phyloP scores from a whole-genome alignment of 1,284 basidiomycete species.

The Trametes hirsuta region DNA sequence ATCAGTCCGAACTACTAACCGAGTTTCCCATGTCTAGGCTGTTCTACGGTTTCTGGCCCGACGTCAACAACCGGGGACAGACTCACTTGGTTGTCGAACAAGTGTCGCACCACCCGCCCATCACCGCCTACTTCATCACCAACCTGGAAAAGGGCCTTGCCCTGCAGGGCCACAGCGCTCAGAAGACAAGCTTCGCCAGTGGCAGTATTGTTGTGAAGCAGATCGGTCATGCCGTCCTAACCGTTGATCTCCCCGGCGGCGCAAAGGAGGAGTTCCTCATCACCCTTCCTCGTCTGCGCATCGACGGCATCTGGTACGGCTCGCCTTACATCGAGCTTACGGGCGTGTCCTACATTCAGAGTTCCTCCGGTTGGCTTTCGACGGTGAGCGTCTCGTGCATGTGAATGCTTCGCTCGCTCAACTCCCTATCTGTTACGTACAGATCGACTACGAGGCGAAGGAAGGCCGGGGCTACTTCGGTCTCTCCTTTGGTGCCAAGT shows the following conservation, averaged over 20 bases:
- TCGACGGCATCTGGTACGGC: slow-evolving; percentile 63
- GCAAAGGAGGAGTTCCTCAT: slow-evolving; percentile 82
- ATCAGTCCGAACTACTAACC: not conserved
- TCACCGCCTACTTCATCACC: slow-evolving; percentile 85
- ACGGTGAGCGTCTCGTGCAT: slow-evolving; percentile 44
- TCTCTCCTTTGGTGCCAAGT: slow-evolving; percentile 66
- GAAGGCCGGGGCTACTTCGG: slow-evolving; percentile 93
- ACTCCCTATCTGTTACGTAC: not conserved
- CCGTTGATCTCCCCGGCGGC: slow-evolving; percentile 64
- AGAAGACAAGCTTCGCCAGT: slow-evolving; percentile 92
- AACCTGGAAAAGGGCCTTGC: slow-evolving; percentile 83
- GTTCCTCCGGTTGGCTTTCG: slow-evolving; percentile 73
- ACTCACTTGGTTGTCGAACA: slow-evolving; percentile 93
- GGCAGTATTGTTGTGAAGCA: slow-evolving; percentile 89
- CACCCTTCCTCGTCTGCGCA: slow-evolving; percentile 76
- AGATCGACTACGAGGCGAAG: slow-evolving; percentile 94
- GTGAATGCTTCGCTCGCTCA: not conserved
- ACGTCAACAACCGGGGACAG: slow-evolving; percentile 77
- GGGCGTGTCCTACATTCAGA: slow-evolving; percentile 85
- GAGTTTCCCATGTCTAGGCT: slow-evolving; percentile 47
- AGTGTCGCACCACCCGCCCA: slow-evolving; percentile 94
- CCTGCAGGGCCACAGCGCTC: slow-evolving; percentile 90
- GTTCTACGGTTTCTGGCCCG: slow-evolving; percentile 94
- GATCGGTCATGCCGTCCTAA: slow-evolving; percentile 91
- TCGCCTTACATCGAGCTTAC: slow-evolving; percentile 88